Base-by-base conservation (phyloP, 2,329 filamentous ascomycete genomes). In the Aspergillus niger region DNA sequence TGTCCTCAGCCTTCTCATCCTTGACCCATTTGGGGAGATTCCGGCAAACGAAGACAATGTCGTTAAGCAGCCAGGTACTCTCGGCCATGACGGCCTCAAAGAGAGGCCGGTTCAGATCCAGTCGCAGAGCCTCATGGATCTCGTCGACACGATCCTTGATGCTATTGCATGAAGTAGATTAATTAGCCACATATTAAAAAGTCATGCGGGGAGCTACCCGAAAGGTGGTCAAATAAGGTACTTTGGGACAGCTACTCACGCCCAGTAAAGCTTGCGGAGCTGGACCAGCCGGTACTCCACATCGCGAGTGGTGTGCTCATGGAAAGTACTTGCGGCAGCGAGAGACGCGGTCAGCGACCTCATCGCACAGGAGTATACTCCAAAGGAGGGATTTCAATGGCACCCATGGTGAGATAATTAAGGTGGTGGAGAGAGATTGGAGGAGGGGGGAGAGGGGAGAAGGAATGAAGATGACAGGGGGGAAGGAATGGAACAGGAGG, bases 191-290 rank as follows among this genome's bases (percentile, higher is more conserved):
- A 22, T 52, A 41, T 41, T 32, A 56, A 24, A 24, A 53, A 58
- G 28, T 43, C 39, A 49, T 59, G 30, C 20, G 38, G 44, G n/a
- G 28, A 51, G 39, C 22, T 4, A 44, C 13, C 51, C n/a, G 7
- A 5, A 43, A 48, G 41, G 44, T 17, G 20, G 10, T 2, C 1
- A 36, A 36, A 36, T 36, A 36, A 36, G 41, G 41, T 22, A 24
- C 10, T 24, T 13, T 24, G 41, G 41, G 8, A 36, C 32, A 24
- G 41, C 26, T 72, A 36, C 77, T 77, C 67, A 83, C 81, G 86
- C 92, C 95, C 95, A 98, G 82, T 97, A 98, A 59, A 98, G 88
- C 83, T 92, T 94, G 69, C 93, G 90, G 63, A 99, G 86, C 83
- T 98, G 95, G 57, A 86, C 83, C 64, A 93, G 82, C 65, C 95